phyloP scores from a whole-genome alignment of 257 asterid species.

The Solanum lycopersicoides region DNA sequence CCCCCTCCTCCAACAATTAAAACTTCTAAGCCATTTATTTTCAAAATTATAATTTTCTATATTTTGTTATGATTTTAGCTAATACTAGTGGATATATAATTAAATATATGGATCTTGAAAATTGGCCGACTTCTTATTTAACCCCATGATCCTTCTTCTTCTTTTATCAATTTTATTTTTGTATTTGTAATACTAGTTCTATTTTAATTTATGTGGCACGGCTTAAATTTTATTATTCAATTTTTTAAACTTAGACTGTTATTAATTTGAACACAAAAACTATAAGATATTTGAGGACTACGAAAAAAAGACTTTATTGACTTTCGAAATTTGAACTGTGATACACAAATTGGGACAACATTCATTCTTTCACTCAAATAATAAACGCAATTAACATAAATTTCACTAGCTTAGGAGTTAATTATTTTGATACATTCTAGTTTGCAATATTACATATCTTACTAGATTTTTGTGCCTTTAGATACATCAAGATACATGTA shows the following conservation, averaged over 20 bases:
- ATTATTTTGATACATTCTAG: too few species aligned
- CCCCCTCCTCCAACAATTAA: neutral
- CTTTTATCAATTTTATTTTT: neutral
- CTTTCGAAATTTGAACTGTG: neutral
- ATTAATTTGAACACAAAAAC: neutral
- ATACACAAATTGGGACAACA: neutral
- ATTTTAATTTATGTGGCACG: neutral
- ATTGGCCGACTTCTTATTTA: neutral
- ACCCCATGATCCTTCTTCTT: neutral
- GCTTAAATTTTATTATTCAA: neutral
- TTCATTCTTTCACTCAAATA: neutral
- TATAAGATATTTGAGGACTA: neutral
- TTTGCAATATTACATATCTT: too few species aligned
- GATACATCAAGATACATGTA: too few species aligned
- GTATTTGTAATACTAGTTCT: fast-evolving
- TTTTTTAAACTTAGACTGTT: neutral
- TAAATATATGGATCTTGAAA: constrained; percentile 1
- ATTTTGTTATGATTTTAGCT: neutral
- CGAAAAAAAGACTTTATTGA: neutral
- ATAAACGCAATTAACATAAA: neutral
- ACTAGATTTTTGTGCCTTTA: neutral
- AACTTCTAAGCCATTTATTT: neutral
- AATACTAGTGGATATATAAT: neutral
- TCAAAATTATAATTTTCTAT: neutral
- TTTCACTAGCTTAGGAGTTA: neutral